Conservation (phyloP, 305 asterid species). For the Rubia tinctorum region DNA sequence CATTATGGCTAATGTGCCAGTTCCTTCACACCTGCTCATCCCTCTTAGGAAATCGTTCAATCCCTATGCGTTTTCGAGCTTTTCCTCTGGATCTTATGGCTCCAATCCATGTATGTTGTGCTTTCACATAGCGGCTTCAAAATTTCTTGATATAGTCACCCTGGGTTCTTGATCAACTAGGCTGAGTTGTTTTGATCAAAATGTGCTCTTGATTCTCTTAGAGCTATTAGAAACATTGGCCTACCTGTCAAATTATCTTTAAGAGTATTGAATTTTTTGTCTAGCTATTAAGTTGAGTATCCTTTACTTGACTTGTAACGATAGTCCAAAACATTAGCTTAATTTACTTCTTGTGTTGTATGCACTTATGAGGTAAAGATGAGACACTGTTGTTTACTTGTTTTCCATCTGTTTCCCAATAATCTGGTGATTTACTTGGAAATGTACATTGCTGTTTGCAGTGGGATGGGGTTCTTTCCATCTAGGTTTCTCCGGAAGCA, state of each 20-base stretch:
- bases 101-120: slow-evolving; percentile 53
- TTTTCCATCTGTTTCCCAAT: no score
- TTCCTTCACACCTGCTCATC: slow-evolving; percentile 66
- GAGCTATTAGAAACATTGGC: no score
- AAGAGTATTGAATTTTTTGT: no score
- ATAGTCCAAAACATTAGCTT: no score
- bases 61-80: slow-evolving; percentile 46
- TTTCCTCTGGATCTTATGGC: slow-evolving; percentile 47
- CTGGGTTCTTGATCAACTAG: background rate
- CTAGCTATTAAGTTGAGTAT: no score
- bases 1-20: slow-evolving; percentile 68
- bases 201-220: no score
- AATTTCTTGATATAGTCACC: background rate
- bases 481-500: slow-evolving; percentile 76
- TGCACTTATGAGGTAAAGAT: no score
- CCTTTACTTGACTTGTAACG: no score
- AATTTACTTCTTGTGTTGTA: no score
- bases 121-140: background rate
- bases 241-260: no score
- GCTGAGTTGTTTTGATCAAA: no score
- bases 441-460: slow-evolving; percentile 19
- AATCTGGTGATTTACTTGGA: background rate
- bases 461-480: slow-evolving; percentile 91
- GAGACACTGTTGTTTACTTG: no score
- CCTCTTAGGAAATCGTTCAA: slow-evolving; percentile 68